Base-by-base conservation (phyloP, 306 rosid genomes). In the Citrullus mucosospermus region DNA sequence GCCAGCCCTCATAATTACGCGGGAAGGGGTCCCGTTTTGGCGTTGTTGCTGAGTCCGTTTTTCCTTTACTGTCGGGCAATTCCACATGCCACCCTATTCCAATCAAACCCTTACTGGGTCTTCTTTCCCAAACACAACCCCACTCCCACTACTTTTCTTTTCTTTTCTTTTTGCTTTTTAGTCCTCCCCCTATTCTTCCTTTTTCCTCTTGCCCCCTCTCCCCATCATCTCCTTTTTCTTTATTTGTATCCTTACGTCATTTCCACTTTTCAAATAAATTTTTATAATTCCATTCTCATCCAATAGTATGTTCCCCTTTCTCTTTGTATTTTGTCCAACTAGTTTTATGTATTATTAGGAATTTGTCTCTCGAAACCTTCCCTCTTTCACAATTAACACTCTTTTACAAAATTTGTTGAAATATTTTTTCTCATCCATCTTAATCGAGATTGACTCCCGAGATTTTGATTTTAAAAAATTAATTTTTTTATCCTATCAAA, bases 21-120 rank as follows among this genome's bases (percentile, higher is more conserved):
- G 39, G 43, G 25, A 15, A 44, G 78, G 78, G 78, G 78, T 73
- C 78, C 78, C 78, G 78, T 71, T 46, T 48, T 71, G 53, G 74
- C 74, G 22, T 9, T 1, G 74, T 43, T 69, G 75, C 32, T 12
- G 55, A 69, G 75, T 69, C 75, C 75, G 56, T 69, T 69, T 43
- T 69, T 43, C 75, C 75, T 69, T 69, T 69, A 69, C 36, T 43
- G 75, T 69, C 55, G 75, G 75, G 75, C 75, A 69, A 69, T 41
- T 32, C 34, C 75, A 69, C 61, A 32, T 73, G 60, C 28, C 36
- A 50, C 44, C 78, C 61, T 30, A 48, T 48, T 71, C 59, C 76
- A 71, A 71, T 48, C 76, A 71, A 71, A 3, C 57, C 58, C 41
- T 48, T 71, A 41, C 12, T 48, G 76, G 76, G 41, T 71, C 76